These are phyloP conservation scores for Cicer pinnatifidum DNA, from an alignment of 306 rosid species.

Conservation along the genomic window DNA sequence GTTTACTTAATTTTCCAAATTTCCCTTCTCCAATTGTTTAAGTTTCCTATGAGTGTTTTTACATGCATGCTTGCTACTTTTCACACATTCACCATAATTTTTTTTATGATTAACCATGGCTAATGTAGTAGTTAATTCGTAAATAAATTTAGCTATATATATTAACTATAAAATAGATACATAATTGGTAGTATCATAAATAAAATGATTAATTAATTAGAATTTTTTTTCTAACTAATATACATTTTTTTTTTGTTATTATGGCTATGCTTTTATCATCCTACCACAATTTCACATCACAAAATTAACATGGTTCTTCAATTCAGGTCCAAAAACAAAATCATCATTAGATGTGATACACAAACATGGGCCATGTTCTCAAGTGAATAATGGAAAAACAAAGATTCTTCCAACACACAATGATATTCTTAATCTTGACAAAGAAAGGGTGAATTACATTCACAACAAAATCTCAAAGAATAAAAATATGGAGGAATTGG, in stretches of 20 bases:
- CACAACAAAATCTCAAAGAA: background rate
- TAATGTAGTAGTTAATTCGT: no score
- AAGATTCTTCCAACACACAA: constrained; percentile 30
- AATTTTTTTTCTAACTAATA: no score
- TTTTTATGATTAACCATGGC: no score
- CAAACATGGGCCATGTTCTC: constrained; percentile 66
- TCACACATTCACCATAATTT: no score
- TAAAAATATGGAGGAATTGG: background rate
- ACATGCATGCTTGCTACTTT: constrained; percentile 9
- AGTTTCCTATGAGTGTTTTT: background rate
- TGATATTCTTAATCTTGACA: constrained; percentile 51
- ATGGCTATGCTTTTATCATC: no score
- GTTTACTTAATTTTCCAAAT: constrained; percentile 38
- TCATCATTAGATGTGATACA: constrained; percentile 56
- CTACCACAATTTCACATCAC: background rate
- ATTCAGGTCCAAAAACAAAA: constrained; percentile 45
- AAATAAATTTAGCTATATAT: background rate
- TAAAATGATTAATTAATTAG: background rate
- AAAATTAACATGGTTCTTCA: background rate
- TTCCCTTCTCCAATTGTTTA: background rate
- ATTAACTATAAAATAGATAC: background rate
- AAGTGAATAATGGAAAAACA: constrained; percentile 20
- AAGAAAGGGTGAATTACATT: constrained; percentile 53
- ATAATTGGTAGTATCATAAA: background rate
- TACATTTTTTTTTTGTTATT: no score